Conservation (phyloP, 2,329 filamentous ascomycete genomes). For the Boeremia exigua region DNA sequence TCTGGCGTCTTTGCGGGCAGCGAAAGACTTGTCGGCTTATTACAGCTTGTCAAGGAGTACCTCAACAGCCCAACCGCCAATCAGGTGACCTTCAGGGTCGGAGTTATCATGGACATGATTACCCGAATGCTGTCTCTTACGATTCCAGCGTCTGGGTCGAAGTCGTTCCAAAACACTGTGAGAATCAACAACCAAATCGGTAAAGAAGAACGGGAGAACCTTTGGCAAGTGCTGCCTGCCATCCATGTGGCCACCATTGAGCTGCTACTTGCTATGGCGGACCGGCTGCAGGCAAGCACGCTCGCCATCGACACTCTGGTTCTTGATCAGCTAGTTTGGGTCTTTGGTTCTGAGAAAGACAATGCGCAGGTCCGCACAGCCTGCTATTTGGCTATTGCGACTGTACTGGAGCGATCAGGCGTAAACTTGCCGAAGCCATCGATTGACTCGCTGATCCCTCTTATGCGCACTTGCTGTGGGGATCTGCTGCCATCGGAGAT, state of each 20-base stretch:
- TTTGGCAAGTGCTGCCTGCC: slow-evolving; percentile 75
- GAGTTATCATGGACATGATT: slow-evolving; percentile 70
- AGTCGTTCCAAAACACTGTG: slow-evolving; percentile 45
- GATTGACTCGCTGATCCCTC: slow-evolving; percentile 65
- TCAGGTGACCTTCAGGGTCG: slow-evolving; percentile 71
- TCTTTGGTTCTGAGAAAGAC: slow-evolving; percentile 65
- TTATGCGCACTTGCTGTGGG: slow-evolving; percentile 73
- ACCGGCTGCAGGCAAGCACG: slow-evolving; percentile 64
- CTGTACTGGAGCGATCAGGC: slow-evolving; percentile 68
- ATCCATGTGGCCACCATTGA: slow-evolving; percentile 75
- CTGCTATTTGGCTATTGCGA: slow-evolving; percentile 65
- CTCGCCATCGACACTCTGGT: slow-evolving; percentile 67
- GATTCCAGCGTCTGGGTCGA: slow-evolving; percentile 56
- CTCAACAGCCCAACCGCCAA: slow-evolving; percentile 69
- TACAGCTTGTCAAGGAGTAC: slow-evolving; percentile 69
- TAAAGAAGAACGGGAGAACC: slow-evolving; percentile 79
- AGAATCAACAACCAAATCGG: slow-evolving; percentile 75
- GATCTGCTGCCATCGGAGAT: slow-evolving; percentile 67
- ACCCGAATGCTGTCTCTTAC: slow-evolving; percentile 72
- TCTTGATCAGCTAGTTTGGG: slow-evolving; percentile 73
- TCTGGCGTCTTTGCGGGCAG: slow-evolving; percentile 74
- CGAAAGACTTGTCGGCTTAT: slow-evolving; percentile 70
- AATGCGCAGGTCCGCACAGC: slow-evolving; percentile 62
- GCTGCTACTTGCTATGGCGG: slow-evolving; percentile 64
- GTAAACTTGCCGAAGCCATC: slow-evolving; percentile 70